Conservation (phyloP, 1,284 basidiomycete genomes). For the Bjerkandera adusta region DNA sequence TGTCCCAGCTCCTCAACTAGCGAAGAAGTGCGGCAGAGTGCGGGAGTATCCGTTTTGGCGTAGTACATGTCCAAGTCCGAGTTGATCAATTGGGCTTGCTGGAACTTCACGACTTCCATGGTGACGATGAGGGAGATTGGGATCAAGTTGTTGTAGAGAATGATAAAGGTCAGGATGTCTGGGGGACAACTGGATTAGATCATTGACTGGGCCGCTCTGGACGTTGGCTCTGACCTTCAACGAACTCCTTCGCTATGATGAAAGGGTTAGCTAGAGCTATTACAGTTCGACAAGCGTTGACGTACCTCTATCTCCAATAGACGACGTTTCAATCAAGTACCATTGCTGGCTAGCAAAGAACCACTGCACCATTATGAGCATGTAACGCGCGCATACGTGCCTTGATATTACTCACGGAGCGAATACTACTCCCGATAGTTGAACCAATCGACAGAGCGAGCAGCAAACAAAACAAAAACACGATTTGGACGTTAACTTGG, state of each 20-base stretch:
- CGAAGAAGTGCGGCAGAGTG: slow-evolving; percentile 94
- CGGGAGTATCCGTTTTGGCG: slow-evolving; percentile 91
- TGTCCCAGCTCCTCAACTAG: slow-evolving; percentile 98
- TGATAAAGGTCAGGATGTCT: slow-evolving; percentile 98
- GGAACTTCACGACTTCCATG: slow-evolving; percentile 99
- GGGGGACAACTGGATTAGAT: slow-evolving; percentile 16
- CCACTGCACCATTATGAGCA: slow-evolving; percentile 46
- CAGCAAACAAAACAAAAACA: slow-evolving; percentile 92
- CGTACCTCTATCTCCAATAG: slow-evolving; percentile 62
- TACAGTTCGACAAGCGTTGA: slow-evolving; percentile 13
- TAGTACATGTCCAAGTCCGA: slow-evolving; percentile 98
- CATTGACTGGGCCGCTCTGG: not conserved
- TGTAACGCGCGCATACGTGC: not conserved
- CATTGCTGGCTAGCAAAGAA: slow-evolving; percentile 82
- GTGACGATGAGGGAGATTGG: slow-evolving; percentile 99
- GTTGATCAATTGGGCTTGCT: slow-evolving; percentile 97
- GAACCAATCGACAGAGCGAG: slow-evolving; percentile 88
- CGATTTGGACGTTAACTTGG: slow-evolving; percentile 95
- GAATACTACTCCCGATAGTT: slow-evolving; percentile 88
- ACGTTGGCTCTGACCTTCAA: slow-evolving; percentile 59
- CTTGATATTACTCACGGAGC: slow-evolving; percentile 43
- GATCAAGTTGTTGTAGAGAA: slow-evolving; percentile 98
- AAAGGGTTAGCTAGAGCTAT: slow-evolving; percentile 6
- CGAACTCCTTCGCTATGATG: slow-evolving; percentile 66
- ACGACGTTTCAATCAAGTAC: slow-evolving; percentile 69